Base-by-base conservation (phyloP, 306 rosid genomes). In the Quercus suber region DNA sequence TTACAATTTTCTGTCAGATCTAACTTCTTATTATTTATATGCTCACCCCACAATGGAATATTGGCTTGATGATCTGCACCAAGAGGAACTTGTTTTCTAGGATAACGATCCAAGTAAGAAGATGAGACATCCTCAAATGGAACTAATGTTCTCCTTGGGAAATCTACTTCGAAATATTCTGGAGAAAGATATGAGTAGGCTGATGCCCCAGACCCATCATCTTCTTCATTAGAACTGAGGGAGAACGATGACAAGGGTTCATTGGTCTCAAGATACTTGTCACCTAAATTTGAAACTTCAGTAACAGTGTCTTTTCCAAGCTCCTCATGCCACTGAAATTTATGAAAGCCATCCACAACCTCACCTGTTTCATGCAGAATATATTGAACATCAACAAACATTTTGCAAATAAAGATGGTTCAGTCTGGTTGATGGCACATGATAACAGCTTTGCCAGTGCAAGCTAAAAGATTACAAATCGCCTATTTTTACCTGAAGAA, bases 1-100 rank as follows among this genome's bases (percentile, higher is more conserved):
- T 76, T 58, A 80, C n/a, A n/a, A 25, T 33, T 69, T 25, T 71
- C 84, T 17, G 69, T 73, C 70, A 33, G 72, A 69, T 33, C 79
- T 14, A 63, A 51, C 73, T 31, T 35, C 27, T 35, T 28, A 41
- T 57, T 52, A 69, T 69, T 68, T 30, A 58, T 35, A 41, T 20
- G 52, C 64, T 86, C 87, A 9, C 15, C 35, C 88, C 92, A 90
- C 31, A 74, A 21, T 28, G 91, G 89, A 77, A 90, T 79, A 28
- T 43, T 69, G 55, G 88, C 92, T 82, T 88, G 94, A 81, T 88
- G 85, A 79, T 84, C 76, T 43, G 81, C 74, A 43, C 92, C 94
- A 53, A 88, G 19, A 13, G 90, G 89, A 81, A 88, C 85, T 71
- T 74, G 77, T 69, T 61, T 84, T 84, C 88, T 76, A 4, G 87